Conservation (phyloP, 2,329 filamentous ascomycete genomes). For the Calonectria fujianensis region DNA sequence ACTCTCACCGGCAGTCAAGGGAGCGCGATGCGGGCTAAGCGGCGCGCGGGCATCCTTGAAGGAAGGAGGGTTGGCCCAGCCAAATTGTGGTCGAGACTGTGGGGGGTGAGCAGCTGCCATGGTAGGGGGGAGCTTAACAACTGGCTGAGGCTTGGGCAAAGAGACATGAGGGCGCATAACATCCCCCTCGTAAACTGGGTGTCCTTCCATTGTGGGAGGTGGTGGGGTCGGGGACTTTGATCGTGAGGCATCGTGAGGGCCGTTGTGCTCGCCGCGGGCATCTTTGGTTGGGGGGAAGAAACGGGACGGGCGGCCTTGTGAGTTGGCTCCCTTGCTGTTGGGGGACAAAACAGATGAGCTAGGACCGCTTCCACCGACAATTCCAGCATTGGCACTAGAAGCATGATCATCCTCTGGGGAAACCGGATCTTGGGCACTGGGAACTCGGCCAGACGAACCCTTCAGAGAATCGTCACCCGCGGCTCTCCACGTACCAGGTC, state of each 20-base stretch:
- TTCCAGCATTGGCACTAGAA: slow-evolving; percentile 51
- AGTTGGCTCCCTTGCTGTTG: slow-evolving; percentile 58
- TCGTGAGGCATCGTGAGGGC: slow-evolving; percentile 62
- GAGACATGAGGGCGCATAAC: slow-evolving; percentile 79
- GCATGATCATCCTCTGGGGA: slow-evolving; percentile 50
- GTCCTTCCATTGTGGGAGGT: slow-evolving; percentile 81
- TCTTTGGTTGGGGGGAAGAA: slow-evolving; percentile 76
- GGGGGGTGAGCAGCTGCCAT: slow-evolving; percentile 52
- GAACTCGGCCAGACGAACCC: neutral
- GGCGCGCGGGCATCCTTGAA: slow-evolving; percentile 57
- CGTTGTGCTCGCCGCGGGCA: slow-evolving; percentile 63
- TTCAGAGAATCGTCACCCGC: slow-evolving; percentile 53
- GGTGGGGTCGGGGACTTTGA: slow-evolving; percentile 80
- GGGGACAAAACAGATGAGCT: slow-evolving; percentile 53
- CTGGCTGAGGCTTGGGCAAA: slow-evolving; percentile 81
- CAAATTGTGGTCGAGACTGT: slow-evolving; percentile 53
- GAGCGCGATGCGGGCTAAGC: slow-evolving; percentile 48
- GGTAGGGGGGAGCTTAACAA: slow-evolving; percentile 86
- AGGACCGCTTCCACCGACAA: slow-evolving; percentile 54
- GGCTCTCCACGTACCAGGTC: slow-evolving; percentile 56
- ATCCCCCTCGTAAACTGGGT: slow-evolving; percentile 84
- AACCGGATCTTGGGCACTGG: slow-evolving; percentile 5
- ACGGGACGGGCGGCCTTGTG: slow-evolving; percentile 72
- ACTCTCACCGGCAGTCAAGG: slow-evolving; percentile 59
- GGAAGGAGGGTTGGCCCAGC: slow-evolving; percentile 61